Evolutionary conservation across 176 grass and related monocot species (phyloP).

Genomic region (Avena insularis): DNA sequence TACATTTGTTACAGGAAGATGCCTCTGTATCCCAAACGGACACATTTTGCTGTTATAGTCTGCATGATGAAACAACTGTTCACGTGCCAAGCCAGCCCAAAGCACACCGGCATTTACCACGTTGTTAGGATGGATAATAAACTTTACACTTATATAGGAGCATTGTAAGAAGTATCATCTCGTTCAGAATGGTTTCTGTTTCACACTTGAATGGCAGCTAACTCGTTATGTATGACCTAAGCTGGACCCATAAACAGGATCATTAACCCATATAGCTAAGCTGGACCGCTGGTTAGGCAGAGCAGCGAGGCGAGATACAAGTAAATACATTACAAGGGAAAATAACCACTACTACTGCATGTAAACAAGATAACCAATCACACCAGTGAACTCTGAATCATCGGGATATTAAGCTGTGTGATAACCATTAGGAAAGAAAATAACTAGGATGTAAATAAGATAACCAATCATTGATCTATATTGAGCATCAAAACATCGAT

Average conservation of each 20-base stretch:
- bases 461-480: too few species aligned
- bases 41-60: not conserved
- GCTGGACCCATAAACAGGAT: too few species aligned
- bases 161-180: not conserved
- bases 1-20: not conserved
- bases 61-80: not conserved
- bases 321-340: not conserved
- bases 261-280: not conserved
- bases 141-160: not conserved
- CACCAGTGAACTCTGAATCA: slow-evolving; percentile 12
- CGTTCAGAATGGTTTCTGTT: not conserved
- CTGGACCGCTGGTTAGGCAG: not conserved
- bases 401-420: not conserved
- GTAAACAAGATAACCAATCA: not conserved
- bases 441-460: not conserved
- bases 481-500: not conserved
- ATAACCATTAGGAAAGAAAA: slow-evolving; percentile 5
- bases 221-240: too few species aligned
- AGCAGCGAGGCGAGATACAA: not conserved
- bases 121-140: not conserved
- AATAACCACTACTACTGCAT: not conserved
- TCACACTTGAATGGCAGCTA: not conserved
- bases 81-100: not conserved
- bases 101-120: not conserved
- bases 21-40: not conserved